phyloP scores from a whole-genome alignment of 306 rosid species.

The Trifolium subterraneum region DNA sequence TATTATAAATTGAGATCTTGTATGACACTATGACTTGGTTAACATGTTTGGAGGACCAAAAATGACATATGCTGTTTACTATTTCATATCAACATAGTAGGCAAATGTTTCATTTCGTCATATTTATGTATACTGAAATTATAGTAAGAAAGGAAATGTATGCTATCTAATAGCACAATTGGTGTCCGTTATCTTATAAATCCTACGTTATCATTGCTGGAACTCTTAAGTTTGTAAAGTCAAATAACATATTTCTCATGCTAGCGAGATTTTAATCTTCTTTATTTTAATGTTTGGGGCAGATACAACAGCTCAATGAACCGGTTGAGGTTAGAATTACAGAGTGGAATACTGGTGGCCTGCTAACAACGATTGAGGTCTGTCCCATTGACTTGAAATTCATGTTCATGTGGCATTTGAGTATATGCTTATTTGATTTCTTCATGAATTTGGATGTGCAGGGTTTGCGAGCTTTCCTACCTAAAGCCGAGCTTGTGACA shows the following conservation, averaged over 20 bases:
- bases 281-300: constrained; percentile 47
- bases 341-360: constrained; percentile 96
- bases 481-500: constrained; percentile 81
- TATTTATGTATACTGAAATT: constrained; percentile 26
- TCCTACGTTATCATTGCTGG: constrained; percentile 18
- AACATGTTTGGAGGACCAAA: constrained; percentile 9
- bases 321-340: constrained; percentile 82
- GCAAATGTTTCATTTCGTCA: not conserved
- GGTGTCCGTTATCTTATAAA: constrained; percentile 24
- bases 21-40: not conserved
- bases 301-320: constrained; percentile 84
- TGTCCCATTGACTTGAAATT: constrained; percentile 36
- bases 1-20: not conserved
- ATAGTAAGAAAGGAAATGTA: constrained; percentile 1
- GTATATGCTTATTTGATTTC: constrained; percentile 23
- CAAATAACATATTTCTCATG: constrained; percentile 23
- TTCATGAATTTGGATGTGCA: constrained; percentile 47
- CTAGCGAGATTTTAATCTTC: constrained; percentile 31
- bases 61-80: constrained; percentile 9
- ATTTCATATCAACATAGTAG: constrained; percentile 15
- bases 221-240: constrained; percentile 9
- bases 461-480: constrained; percentile 93
- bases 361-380: constrained; percentile 94
- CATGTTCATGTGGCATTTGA: constrained; percentile 23
- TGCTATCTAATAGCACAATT: not conserved